Base-by-base conservation (phyloP, 1,284 basidiomycete species). In the Rugosomyces carneus region DNA sequence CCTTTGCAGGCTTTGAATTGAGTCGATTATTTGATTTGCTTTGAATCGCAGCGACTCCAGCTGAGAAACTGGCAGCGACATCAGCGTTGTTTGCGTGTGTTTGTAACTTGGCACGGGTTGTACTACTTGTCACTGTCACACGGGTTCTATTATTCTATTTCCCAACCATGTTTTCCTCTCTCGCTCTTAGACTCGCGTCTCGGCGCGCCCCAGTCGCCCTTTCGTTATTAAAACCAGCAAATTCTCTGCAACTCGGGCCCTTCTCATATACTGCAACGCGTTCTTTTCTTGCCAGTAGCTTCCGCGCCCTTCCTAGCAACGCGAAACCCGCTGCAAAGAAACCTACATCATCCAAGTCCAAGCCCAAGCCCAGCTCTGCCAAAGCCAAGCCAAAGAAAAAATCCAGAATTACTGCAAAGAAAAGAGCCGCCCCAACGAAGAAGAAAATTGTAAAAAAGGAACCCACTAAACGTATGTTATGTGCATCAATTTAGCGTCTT, bases 41-140 rank as follows among this genome's bases (percentile, higher is more conserved):
- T 87, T 86, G 68, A 84, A 86, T 38, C 72, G 72, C 29, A 89
- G 68, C 1, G 83, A 86, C 55, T 89, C 84, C 2, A 89, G 74
- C 50, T 86, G 84, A 2, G 71, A 62, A 13, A 73, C n/a, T n/a
- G n/a, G n/a, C n/a, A n/a, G n/a, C n/a, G n/a, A n/a, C n/a, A n/a
- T n/a, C n/a, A n/a, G n/a, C n/a, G n/a, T n/a, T n/a, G n/a, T n/a
- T n/a, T n/a, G n/a, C n/a, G n/a, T n/a, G n/a, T n/a, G n/a, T n/a
- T n/a, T n/a, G n/a, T n/a, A n/a, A n/a, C n/a, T n/a, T n/a, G n/a
- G n/a, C n/a, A n/a, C n/a, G n/a, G n/a, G n/a, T n/a, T n/a, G n/a
- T n/a, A n/a, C n/a, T n/a, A n/a, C n/a, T n/a, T n/a, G n/a, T n/a
- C n/a, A n/a, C n/a, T n/a, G n/a, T n/a, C n/a, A n/a, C n/a, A n/a